These are phyloP conservation scores for Podila epicladia DNA, from an alignment of 192 early-diverging fungal species.

Conservation along the genomic window DNA sequence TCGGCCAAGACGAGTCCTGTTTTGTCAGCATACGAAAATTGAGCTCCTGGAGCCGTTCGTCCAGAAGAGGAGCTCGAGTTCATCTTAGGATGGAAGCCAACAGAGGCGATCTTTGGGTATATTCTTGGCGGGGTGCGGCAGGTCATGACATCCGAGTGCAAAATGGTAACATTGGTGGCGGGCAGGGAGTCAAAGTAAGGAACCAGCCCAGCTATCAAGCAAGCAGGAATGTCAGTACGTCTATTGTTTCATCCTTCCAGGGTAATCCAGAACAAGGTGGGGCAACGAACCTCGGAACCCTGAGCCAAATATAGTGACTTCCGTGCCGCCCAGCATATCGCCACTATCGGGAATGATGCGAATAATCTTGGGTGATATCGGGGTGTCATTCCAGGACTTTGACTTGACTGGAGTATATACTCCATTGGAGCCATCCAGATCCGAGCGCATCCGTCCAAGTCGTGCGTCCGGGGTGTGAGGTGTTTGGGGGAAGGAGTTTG, in stretches of 20 bases:
- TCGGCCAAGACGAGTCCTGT: conserved; percentile 29
- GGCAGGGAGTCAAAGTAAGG: conserved; percentile 43
- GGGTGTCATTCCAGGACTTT: conserved; percentile 43
- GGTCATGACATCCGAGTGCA: conserved; percentile 41
- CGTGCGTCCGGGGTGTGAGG: conserved; percentile 15
- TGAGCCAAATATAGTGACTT: conserved; percentile 44
- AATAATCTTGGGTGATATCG: conserved; percentile 26
- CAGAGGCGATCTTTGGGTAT: conserved; percentile 20
- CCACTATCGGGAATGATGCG: conserved; percentile 44
- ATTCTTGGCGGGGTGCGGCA: conserved; percentile 37
- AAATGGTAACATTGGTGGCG: conserved; percentile 25
- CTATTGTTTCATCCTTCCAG: not conserved
- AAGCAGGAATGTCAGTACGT: not conserved
- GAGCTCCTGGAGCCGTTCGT: not conserved
- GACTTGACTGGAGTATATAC: conserved; percentile 27
- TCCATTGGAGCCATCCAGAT: not conserved
- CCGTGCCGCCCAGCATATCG: conserved; percentile 50
- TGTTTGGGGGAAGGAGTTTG: conserved; percentile 14
- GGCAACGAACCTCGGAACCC: conserved; percentile 39
- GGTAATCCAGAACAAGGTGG: not conserved
- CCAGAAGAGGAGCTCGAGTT: not conserved
- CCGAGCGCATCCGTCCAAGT: conserved; percentile 1
- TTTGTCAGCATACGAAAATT: conserved; percentile 49
- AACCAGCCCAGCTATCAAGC: conserved; percentile 19
- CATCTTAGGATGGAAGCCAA: conserved; percentile 31